Percentiles rank a stretch among this genome's conserved stretches.
Conservation (phyloP, 257 asterid genomes). For the Nemophila menziesii region DNA sequence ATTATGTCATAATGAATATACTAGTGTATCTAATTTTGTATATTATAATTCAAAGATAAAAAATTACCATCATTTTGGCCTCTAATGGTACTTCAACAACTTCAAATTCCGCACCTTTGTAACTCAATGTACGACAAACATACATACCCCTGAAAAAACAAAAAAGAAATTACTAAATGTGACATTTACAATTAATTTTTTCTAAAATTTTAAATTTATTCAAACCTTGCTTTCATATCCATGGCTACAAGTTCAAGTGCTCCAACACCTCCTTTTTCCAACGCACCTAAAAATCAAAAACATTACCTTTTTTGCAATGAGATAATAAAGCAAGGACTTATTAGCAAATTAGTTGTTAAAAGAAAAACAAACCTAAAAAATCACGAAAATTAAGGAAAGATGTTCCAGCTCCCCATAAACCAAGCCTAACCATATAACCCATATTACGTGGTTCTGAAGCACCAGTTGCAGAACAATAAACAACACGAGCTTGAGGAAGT, state of each 20-base stretch:
- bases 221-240: conserved; percentile 99
- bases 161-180: conserved; percentile 5
- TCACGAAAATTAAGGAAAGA: conserved; percentile 68
- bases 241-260: conserved; percentile 99
- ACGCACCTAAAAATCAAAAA: conserved; percentile 38
- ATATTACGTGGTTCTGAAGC: conserved; percentile 98
- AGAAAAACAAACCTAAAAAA: conserved; percentile 59
- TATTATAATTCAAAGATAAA: no score
- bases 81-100: conserved; percentile 89
- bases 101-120: conserved; percentile 92
- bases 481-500: conserved; percentile 94
- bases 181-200: not conserved
- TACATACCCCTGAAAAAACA: conserved; percentile 82
- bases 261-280: conserved; percentile 99
- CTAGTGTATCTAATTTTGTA: conserved; percentile 8
- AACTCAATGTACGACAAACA: conserved; percentile 97
- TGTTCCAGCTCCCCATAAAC: conserved; percentile 99
- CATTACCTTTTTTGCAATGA: not conserved
- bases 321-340: not conserved
- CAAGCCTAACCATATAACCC: conserved; percentile 99
- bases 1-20: conserved; percentile 7
- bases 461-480: conserved; percentile 99
- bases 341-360: conserved; percentile 5
- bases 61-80: conserved; percentile 76
- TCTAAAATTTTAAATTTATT: not conserved